phyloP scores from a whole-genome alignment of 768 basidiomycete genomes.

The Tricholoma hemisulphureum region DNA sequence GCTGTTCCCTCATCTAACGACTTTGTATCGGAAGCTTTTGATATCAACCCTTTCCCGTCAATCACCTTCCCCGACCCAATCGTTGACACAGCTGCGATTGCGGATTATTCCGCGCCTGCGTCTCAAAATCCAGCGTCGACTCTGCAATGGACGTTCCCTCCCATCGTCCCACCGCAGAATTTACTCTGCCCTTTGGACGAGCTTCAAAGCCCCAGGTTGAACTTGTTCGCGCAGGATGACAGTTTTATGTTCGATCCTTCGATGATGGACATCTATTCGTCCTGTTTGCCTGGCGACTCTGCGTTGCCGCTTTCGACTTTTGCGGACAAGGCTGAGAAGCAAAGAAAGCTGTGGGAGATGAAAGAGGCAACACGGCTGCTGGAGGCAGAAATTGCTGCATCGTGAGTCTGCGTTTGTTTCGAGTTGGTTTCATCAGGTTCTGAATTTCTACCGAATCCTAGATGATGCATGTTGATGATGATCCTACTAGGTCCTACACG shows the following conservation, averaged over 20 bases:
- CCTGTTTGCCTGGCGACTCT: background rate
- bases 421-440: background rate
- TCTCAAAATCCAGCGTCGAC: background rate
- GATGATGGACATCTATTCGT: background rate
- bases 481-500: too few relatives aligned
- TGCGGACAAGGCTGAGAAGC: background rate
- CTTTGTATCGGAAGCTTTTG: background rate
- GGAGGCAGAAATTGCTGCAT: constrained; percentile 1
- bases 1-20: background rate
- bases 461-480: background rate
- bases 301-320: background rate
- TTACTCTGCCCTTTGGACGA: background rate
- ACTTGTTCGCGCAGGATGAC: background rate
- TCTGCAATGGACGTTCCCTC: background rate
- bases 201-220: background rate
- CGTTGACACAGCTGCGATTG: background rate
- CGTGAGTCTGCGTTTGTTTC: background rate
- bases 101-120: background rate
- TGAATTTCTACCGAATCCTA: background rate
- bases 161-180: background rate
- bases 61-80: background rate
- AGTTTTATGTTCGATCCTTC: background rate
- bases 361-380: background rate
- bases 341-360: background rate
- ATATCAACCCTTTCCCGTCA: background rate